Evolutionary conservation across 2,329 filamentous ascomycete species (phyloP).

Genomic region (Mycocentrospora acerina): DNA sequence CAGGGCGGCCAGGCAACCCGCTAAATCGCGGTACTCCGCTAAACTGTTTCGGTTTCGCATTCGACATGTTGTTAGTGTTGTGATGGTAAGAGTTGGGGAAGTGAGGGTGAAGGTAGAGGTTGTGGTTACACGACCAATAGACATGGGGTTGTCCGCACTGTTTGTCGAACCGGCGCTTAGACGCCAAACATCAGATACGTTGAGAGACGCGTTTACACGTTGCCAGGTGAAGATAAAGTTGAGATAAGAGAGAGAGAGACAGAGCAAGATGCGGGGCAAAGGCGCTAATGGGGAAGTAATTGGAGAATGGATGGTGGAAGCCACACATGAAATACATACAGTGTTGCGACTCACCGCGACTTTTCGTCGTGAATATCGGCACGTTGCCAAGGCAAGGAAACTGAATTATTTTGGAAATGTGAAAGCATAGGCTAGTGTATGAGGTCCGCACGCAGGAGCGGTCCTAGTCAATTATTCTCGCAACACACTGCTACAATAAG

Average conservation of each 20-base stretch:
- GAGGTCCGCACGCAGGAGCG: no score
- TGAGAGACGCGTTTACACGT: conserved; percentile 14
- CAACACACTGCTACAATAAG: background rate
- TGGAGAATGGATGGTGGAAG: background rate
- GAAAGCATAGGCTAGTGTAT: no score
- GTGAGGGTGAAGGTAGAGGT: conserved; percentile 1
- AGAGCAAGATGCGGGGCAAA: no score
- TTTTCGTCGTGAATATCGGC: background rate
- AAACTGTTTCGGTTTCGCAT: conserved; percentile 4
- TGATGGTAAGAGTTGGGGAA: conserved; percentile 1
- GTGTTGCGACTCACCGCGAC: background rate
- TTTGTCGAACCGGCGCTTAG: background rate
- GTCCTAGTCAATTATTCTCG: background rate
- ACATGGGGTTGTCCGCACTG: background rate
- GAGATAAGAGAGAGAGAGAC: no score
- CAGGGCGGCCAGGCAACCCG: conserved; percentile 2
- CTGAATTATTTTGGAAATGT: no score
- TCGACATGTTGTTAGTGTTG: conserved; percentile 4
- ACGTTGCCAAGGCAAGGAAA: no score
- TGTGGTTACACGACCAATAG: background rate
- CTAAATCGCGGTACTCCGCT: conserved; percentile 11
- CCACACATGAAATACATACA: background rate
- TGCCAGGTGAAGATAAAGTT: conserved; percentile 15
- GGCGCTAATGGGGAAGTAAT: no score
- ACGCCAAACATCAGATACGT: conserved; percentile 5